Conservation (phyloP, 192 early-diverging fungal species). For the Phycomyces nitens region DNA sequence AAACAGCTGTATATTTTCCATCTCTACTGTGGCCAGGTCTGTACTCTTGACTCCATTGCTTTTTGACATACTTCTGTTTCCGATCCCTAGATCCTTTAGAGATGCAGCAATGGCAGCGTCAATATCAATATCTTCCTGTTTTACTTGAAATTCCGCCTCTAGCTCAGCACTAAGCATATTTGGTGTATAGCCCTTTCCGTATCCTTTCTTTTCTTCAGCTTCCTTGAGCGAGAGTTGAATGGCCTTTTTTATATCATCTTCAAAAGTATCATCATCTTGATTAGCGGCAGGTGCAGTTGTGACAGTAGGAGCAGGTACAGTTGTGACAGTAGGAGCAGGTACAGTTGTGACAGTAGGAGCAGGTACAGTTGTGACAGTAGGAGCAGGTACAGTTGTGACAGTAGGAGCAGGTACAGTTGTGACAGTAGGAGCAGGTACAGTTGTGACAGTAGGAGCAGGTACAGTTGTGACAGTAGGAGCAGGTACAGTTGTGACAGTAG, state of each 20-base stretch:
- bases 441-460: background rate
- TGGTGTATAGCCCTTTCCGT: background rate
- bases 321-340: background rate
- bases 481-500: too few species aligned
- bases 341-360: background rate
- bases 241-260: slow-evolving; percentile 88
- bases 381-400: slow-evolving; percentile 11
- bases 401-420: background rate
- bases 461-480: slow-evolving; percentile 13
- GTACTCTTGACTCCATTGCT: slow-evolving; percentile 32
- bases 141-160: slow-evolving; percentile 1
- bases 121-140: slow-evolving; percentile 62
- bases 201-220: slow-evolving; percentile 42
- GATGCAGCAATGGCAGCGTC: slow-evolving; percentile 79
- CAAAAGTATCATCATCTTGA: slow-evolving; percentile 55
- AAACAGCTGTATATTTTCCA: slow-evolving; percentile 89
- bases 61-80: slow-evolving; percentile 5
- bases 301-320: slow-evolving; percentile 13
- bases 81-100: slow-evolving; percentile 52
- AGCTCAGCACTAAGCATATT: background rate
- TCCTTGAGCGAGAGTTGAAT: slow-evolving; percentile 90
- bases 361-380: slow-evolving; percentile 2
- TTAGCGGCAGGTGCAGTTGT: slow-evolving; percentile 8
- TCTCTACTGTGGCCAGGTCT: slow-evolving; percentile 72
- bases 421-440: slow-evolving; percentile 7